Evolutionary conservation across 805 yeast species (phyloP).

Genomic region (Pichia scutulata): DNA sequence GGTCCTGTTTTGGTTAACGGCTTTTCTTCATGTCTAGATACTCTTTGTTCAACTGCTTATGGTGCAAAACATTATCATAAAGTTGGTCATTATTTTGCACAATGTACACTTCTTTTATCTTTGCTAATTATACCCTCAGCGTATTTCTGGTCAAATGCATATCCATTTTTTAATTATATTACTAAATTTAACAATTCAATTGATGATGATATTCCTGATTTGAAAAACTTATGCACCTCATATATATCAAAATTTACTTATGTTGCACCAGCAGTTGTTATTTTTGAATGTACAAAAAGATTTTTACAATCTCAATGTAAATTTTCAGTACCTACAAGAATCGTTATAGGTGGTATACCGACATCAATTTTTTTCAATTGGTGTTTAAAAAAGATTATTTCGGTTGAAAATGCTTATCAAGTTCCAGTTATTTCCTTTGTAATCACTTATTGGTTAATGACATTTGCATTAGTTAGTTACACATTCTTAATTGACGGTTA

Average conservation of each 20-base stretch:
- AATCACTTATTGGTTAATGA: slow-evolving; percentile 64
- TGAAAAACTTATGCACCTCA: slow-evolving; percentile 42
- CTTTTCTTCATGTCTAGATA: slow-evolving; percentile 64
- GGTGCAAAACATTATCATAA: slow-evolving; percentile 54
- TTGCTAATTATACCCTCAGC: slow-evolving; percentile 48
- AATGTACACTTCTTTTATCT: slow-evolving; percentile 50
- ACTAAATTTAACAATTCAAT: slow-evolving; percentile 16
- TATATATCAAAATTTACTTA: slow-evolving; percentile 46
- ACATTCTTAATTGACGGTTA: slow-evolving; percentile 52
- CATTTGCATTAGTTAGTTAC: slow-evolving; percentile 43
- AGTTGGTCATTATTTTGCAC: slow-evolving; percentile 60
- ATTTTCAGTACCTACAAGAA: slow-evolving; percentile 68
- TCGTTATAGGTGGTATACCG: slow-evolving; percentile 60
- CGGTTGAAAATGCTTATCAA: slow-evolving; percentile 31
- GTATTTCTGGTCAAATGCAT: slow-evolving; percentile 51
- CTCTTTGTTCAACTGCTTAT: slow-evolving; percentile 68
- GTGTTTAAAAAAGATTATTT: slow-evolving; percentile 53
- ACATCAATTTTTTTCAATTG: slow-evolving; percentile 54
- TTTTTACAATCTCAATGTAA: slow-evolving; percentile 69
- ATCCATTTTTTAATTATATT: slow-evolving; percentile 32
- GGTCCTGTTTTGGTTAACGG: slow-evolving; percentile 72
- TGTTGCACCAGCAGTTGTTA: slow-evolving; percentile 61
- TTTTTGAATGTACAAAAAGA: slow-evolving; percentile 64
- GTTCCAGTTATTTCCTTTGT: slow-evolving; percentile 72
- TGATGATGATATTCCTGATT: slow-evolving; percentile 28